These are phyloP conservation scores for Cicer arietinum DNA, from an alignment of 306 rosid species.

Conservation along the genomic window DNA sequence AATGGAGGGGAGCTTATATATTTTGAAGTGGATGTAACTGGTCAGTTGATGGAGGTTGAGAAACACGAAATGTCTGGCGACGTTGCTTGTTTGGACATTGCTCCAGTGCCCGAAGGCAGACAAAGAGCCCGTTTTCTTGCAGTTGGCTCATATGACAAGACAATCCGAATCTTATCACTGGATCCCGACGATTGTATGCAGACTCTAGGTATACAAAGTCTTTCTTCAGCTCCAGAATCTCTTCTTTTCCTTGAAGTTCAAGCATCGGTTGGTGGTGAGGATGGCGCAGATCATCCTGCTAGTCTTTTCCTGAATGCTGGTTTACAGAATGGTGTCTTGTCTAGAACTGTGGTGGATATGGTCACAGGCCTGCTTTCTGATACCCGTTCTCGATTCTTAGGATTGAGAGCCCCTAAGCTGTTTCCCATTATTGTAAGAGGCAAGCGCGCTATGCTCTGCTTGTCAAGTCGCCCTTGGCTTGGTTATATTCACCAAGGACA, in stretches of 20 bases:
- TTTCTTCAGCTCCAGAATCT: conserved; percentile 93
- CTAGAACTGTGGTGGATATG: conserved; percentile 98
- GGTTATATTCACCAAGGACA: conserved; percentile 98
- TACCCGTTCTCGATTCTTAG: conserved; percentile 92
- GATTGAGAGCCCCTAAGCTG: conserved; percentile 93
- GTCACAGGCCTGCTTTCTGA: conserved; percentile 98
- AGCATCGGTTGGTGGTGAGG: conserved; percentile 95
- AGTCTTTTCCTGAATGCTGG: conserved; percentile 94
- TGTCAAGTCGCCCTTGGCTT: conserved; percentile 99
- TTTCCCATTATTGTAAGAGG: conserved; percentile 84
- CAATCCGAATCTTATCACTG: conserved; percentile 82
- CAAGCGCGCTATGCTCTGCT: conserved; percentile 88
- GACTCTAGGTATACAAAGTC: conserved; percentile 85
- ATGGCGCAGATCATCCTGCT: conserved; percentile 98
- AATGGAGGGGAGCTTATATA: conserved; percentile 96
- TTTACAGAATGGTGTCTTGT: conserved; percentile 85
- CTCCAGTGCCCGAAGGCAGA: conserved; percentile 96
- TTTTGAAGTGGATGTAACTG: conserved; percentile 94
- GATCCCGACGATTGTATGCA: conserved; percentile 98
- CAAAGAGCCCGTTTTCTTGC: conserved; percentile 94
- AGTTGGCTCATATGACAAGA: conserved; percentile 92
- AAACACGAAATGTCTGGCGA: conserved; percentile 98
- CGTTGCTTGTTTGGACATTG: conserved; percentile 94
- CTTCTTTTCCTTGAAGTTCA: conserved; percentile 94
- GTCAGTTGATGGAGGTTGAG: conserved; percentile 95